Conservation (phyloP, 2,329 filamentous ascomycete genomes). For the Lasiodiplodia citricola region DNA sequence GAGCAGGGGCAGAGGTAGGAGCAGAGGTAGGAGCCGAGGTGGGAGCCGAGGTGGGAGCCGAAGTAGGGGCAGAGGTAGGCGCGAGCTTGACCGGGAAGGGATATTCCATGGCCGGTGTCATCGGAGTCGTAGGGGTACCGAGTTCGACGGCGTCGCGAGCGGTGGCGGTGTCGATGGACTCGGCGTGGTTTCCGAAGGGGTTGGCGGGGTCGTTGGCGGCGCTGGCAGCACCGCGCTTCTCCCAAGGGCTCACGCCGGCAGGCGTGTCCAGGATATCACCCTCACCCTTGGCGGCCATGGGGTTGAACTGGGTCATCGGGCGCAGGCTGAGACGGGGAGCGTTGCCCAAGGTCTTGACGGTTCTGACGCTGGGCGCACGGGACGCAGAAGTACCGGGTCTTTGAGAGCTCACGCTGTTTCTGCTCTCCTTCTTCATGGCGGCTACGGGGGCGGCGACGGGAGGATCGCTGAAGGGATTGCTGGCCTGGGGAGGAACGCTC, state of each 20-base stretch:
- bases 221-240: slow-evolving; percentile 42
- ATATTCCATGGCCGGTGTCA: slow-evolving; percentile 20
- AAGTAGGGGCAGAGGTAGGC: slow-evolving; percentile 7
- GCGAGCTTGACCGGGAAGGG: slow-evolving; percentile 7
- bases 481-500: not conserved
- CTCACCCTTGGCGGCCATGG: slow-evolving; percentile 5
- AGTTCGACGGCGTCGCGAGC: slow-evolving; percentile 25
- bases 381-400: slow-evolving; percentile 3
- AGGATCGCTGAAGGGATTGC: not conserved
- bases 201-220: slow-evolving; percentile 42
- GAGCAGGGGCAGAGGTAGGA: slow-evolving; percentile 1
- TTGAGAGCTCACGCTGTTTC: slow-evolving; percentile 2
- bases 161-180: slow-evolving; percentile 39
- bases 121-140: slow-evolving; percentile 15
- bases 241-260: slow-evolving; percentile 42
- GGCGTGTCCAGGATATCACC: slow-evolving; percentile 13
- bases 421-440: slow-evolving; percentile 4
- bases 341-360: slow-evolving; percentile 55
- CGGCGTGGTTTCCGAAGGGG: slow-evolving; percentile 43
- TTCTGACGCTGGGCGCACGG: slow-evolving; percentile 43
- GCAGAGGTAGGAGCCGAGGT: slow-evolving; percentile 10
- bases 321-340: slow-evolving; percentile 85
- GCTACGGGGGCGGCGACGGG: not conserved
- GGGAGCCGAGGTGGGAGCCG: slow-evolving; percentile 16
- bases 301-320: slow-evolving; percentile 76